phyloP scores from a whole-genome alignment of 202 grass and related monocot genomes.

The Eragrostis tef region DNA sequence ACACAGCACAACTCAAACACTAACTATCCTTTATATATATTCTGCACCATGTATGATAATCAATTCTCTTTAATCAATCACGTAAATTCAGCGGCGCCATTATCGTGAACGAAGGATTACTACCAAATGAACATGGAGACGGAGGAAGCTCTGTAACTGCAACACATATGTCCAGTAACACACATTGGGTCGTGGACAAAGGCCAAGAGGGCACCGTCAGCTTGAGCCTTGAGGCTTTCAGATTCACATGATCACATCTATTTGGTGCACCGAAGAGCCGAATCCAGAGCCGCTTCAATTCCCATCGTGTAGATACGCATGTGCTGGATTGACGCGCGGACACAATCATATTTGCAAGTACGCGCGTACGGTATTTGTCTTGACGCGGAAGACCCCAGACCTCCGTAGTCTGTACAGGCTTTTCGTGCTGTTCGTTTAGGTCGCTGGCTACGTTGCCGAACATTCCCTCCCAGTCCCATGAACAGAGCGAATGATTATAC shows the following conservation, averaged over 20 bases:
- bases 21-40: neutral
- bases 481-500: slow-evolving; percentile 15
- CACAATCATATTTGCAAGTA: slow-evolving; percentile 13
- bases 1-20: too few species aligned
- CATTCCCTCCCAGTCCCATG: slow-evolving; percentile 32
- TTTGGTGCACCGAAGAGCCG: neutral
- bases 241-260: neutral
- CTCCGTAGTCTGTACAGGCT: neutral
- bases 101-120: neutral
- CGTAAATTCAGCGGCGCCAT: neutral
- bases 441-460: slow-evolving; percentile 39
- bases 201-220: neutral
- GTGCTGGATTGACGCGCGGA: slow-evolving; percentile 8
- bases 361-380: slow-evolving; percentile 23
- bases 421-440: neutral
- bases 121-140: neutral
- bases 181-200: neutral
- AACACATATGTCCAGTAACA: neutral
- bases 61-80: neutral
- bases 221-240: slow-evolving; percentile 3
- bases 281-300: neutral
- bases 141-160: neutral
- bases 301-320: neutral
- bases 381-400: neutral
- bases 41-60: too few species aligned